Evolutionary conservation across 495 filamentous ascomycete genomes (phyloP), one percentile per base, ranked within the genome.

Genomic region (Podospora comata): DNA sequence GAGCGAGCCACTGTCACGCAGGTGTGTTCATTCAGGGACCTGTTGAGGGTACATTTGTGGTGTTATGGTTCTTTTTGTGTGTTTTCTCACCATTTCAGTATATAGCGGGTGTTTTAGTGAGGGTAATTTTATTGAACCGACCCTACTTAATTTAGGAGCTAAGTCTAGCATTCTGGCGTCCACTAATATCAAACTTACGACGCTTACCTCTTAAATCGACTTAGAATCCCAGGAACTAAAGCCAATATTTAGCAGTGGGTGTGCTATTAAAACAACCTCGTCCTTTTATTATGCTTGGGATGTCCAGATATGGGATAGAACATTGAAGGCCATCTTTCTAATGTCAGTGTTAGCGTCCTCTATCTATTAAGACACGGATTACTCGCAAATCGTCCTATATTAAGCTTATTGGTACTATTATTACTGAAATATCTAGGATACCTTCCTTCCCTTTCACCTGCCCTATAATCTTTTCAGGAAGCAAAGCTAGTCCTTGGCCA

Each of bases 151-250:
- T 34, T 18, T 32, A 7, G 48, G 26, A 15, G 39, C 53, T 15
- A 67, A 48, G 30, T 32, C 30, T 6, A 66, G 27, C 13, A 60
- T 28, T 20, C 48, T 67, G 18, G 64, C 16, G 15, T 27, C 2
- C 18, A 63, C 30, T 16, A n/a, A 65, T 20, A 4, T 19, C 7
- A 7, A n/a, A 9, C 28, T 67, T 20, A 61, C 64, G 23, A 28
- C 18, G 19, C 55, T 77, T 4, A 65, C 73, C 2, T 70, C 60
- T 28, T 70, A 71, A 23, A 53, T 72, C 30, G 63, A 72, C 54
- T 19, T 67, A 26, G 23, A 15, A 32, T 23, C 59, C 3, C 26
- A 20, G 0, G 48, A 15, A 3, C 59, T 62, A 11, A 19, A 39
- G 18, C 23, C 44, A 0, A 27, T 44, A 6, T 44, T 67, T 34